A percentile compares a stretch with the other conserved stretches of the same genome.
These are phyloP conservation scores for Diaporthe sp. DNA, from an alignment of 2,329 filamentous ascomycete species.

Conservation along the genomic window DNA sequence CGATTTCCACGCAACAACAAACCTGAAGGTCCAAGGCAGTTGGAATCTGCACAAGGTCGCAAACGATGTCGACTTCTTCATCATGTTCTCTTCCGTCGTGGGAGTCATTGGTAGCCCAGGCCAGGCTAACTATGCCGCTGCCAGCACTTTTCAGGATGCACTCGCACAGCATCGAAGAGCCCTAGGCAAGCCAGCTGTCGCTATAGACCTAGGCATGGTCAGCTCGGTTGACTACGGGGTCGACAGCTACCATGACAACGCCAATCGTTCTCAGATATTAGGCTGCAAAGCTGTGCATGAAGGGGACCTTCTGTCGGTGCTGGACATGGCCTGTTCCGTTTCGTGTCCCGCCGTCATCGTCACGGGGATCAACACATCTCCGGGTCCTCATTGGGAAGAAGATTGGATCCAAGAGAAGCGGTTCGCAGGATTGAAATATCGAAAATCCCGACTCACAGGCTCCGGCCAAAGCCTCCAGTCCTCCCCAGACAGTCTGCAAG, in stretches of 20 bases:
- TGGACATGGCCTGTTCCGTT: not conserved
- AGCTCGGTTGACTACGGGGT: conserved; percentile 30
- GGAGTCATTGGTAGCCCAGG: conserved; percentile 43
- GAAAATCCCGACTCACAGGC: not conserved
- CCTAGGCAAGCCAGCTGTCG: not conserved
- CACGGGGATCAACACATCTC: not conserved
- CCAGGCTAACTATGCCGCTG: conserved; percentile 49
- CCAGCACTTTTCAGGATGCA: conserved; percentile 49
- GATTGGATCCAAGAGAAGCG: not conserved
- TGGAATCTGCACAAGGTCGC: not conserved
- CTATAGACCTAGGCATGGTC: conserved; percentile 12
- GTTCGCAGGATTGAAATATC: not conserved
- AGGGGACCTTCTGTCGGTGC: not conserved
- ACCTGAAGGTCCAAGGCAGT: conserved; percentile 10
- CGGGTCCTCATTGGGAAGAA: not conserved
- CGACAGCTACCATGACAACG: not conserved
- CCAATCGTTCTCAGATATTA: not conserved
- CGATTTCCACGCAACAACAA: not conserved
- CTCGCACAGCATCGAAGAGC: conserved; percentile 40
- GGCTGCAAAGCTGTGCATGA: conserved; percentile 16
- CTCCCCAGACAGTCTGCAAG: not conserved
- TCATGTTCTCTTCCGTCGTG: conserved; percentile 42
- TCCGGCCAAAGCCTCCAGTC: not conserved
- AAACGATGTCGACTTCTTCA: not conserved
- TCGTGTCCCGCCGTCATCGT: not conserved